Base-by-base conservation (phyloP, 2,329 filamentous ascomycete species). In the Paecilomyces niveus region DNA sequence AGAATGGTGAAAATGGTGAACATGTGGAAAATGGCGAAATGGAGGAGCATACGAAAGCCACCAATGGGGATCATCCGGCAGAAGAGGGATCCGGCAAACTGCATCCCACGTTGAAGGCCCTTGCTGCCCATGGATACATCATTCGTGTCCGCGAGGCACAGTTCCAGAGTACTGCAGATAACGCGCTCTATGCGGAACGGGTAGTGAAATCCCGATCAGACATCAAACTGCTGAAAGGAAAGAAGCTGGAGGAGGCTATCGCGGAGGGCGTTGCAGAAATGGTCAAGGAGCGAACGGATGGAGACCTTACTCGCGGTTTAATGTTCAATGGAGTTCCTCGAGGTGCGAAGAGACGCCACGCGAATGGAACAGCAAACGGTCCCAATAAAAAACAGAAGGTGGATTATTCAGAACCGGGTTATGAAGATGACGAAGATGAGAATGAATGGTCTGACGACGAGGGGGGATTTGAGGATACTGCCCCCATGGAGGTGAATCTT, bases 111-210 rank as follows among this genome's bases (percentile, higher is more conserved):
- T 63, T 77, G 54, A 75, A 72, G 54, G 65, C 64, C 35, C 68
- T 77, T 49, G 74, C 75, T 4, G 72, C 72, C 5, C 74, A 76
- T 62, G 75, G 75, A 18, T 77, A 75, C 58, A 70, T 77, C 26
- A 64, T 69, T 49, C 72, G 72, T 5, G 70, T 76, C 29, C 66
- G 72, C 29, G 75, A 77, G 35, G 69, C 70, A 13, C 72, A 76
- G 54, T 74, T 77, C 56, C 75, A 77, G 55, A 76, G 73, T 55
- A 66, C 69, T n/a, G 65, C 67, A 2, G 75, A 77, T 59, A 74
- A 73, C 45, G 61, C 65, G n/a, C 62, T 77, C n/a, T 70, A 74
- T 55, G 73, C 73, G 13, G 66, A 74, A 54, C 70, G 70, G 52
- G 63, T 62, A n/a, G 64, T 73, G 11, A 68, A 65, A 39, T 57